Evolutionary conservation across 306 rosid genomes (phyloP).

Genomic region (Carpinus fangiana): DNA sequence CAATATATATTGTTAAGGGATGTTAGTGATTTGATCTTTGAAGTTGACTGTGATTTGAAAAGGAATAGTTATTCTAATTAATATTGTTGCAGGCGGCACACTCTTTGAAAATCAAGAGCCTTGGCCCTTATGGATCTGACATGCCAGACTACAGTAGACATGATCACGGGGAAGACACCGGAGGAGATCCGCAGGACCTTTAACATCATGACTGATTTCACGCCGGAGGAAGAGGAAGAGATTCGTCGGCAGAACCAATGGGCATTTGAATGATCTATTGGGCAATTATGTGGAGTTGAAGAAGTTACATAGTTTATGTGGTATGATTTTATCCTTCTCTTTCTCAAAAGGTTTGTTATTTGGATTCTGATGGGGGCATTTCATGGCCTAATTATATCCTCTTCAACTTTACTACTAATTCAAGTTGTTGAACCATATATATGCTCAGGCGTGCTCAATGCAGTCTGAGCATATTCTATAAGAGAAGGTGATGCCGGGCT

Average conservation of each 20-base stretch:
- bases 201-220: conserved; percentile 68
- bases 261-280: conserved; percentile 67
- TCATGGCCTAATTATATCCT: no score
- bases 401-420: no score
- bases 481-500: no score
- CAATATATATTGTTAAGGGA: no score
- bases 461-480: no score
- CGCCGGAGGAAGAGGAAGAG: conserved; percentile 80
- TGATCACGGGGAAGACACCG: conserved; percentile 82
- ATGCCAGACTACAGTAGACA: conserved; percentile 76
- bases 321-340: conserved; percentile 18
- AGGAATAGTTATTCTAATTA: neutral
- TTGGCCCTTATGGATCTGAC: conserved; percentile 76
- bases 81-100: conserved; percentile 61
- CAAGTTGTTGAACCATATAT: no score
- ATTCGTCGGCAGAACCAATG: conserved; percentile 83
- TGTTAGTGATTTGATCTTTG: neutral
- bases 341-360: conserved; percentile 22
- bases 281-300: neutral
- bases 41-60: neutral
- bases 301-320: conserved; percentile 14
- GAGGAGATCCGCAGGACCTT: conserved; percentile 81
- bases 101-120: conserved; percentile 71
- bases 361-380: conserved; percentile 23
- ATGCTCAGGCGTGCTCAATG: no score